Percentiles rank a stretch among this genome's conserved stretches.
These are phyloP conservation scores for Pleurotus sapidus DNA, from an alignment of 768 basidiomycete species.

Conservation along the genomic window DNA sequence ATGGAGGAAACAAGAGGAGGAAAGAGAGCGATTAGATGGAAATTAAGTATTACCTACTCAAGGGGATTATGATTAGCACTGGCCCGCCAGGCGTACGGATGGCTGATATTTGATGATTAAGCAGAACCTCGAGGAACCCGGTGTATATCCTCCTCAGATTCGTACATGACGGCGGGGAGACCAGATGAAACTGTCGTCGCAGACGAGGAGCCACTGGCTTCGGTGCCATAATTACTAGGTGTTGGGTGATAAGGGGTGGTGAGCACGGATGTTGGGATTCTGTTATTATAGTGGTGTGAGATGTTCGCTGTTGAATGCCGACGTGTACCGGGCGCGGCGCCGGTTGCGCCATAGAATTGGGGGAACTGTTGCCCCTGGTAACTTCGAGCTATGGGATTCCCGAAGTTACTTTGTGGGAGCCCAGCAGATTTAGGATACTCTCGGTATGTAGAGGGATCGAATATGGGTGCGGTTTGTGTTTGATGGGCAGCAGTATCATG, in stretches of 20 bases:
- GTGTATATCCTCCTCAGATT: conserved; percentile 9
- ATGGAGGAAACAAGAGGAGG: neutral
- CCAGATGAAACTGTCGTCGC: conserved; percentile 14
- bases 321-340: conserved; percentile 5
- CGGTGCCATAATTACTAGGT: conserved; percentile 13
- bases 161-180: conserved; percentile 12
- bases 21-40: neutral
- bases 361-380: neutral
- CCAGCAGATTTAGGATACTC: conserved; percentile 7
- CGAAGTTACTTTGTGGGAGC: neutral
- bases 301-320: conserved; percentile 12
- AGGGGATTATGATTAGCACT: conserved; percentile 9
- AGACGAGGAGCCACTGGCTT: conserved; percentile 4
- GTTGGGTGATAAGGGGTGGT: conserved; percentile 24
- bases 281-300: conserved; percentile 9
- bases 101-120: neutral
- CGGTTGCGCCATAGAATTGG: neutral
- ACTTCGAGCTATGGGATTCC: neutral
- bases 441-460: neutral
- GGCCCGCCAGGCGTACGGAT: neutral
- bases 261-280: conserved; percentile 23
- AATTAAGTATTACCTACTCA: conserved; percentile 6
- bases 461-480: conserved; percentile 7
- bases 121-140: neutral
- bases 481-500: conserved; percentile 3